A percentile compares a stretch with the other conserved stretches of the same genome.
Conservation (phyloP, 495 filamentous ascomycete species). For the Coniosporium apollinis region DNA sequence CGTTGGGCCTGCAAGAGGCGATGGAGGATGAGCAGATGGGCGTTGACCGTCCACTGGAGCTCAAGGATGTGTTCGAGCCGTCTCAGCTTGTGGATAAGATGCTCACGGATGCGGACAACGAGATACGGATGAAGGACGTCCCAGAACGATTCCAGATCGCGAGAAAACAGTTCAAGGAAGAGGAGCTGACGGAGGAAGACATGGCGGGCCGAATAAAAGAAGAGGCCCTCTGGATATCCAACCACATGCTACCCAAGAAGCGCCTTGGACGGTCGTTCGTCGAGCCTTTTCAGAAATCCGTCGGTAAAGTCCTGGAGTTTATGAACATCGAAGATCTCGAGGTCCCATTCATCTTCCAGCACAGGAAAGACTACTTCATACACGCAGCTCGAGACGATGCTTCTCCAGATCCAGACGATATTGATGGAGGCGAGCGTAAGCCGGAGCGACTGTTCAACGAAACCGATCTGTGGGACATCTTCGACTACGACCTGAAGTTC, state of each 20-base stretch:
- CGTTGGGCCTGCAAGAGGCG: constrained; percentile 62
- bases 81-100: constrained; percentile 84
- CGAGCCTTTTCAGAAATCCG: constrained; percentile 68
- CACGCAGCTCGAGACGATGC: constrained; percentile 59
- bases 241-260: constrained; percentile 75
- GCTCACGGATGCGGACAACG: constrained; percentile 87
- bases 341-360: constrained; percentile 94
- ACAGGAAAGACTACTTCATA: constrained; percentile 94
- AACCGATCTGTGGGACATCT: constrained; percentile 83
- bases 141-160: constrained; percentile 90
- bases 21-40: constrained; percentile 54
- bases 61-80: constrained; percentile 96
- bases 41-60: constrained; percentile 54
- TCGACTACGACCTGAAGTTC: constrained; percentile 90
- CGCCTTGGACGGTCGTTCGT: constrained; percentile 43
- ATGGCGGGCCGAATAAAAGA: constrained; percentile 41
- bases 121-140: constrained; percentile 69
- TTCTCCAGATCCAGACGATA: constrained; percentile 35
- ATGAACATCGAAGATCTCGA: constrained; percentile 84
- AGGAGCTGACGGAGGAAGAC: constrained; percentile 60
- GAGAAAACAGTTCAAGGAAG: constrained; percentile 66
- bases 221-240: constrained; percentile 81
- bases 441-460: constrained; percentile 84
- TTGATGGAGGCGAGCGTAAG: constrained; percentile 51
- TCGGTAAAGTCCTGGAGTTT: constrained; percentile 87